These are phyloP conservation scores for Teratosphaeria viscida DNA, from an alignment of 2,329 filamentous ascomycete genomes.

Conservation along the genomic window DNA sequence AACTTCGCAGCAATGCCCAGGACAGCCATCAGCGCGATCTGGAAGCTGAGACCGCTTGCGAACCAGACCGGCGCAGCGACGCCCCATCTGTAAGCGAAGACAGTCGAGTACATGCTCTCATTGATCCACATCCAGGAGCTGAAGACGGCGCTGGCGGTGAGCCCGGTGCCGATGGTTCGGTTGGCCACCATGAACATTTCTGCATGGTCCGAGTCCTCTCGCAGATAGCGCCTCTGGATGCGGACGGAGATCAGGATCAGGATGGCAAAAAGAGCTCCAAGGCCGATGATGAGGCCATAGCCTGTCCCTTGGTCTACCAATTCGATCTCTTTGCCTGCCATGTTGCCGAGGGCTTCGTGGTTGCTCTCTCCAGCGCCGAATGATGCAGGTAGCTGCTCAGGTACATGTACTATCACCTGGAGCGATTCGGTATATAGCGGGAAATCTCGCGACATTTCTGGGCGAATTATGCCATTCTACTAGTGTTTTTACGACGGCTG, in stretches of 20 bases:
- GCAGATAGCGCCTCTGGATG: background rate
- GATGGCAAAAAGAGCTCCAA: background rate
- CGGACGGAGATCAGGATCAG: background rate
- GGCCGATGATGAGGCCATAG: background rate
- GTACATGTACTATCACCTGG: background rate
- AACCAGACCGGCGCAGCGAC: background rate
- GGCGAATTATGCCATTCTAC: background rate
- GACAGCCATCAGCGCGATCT: background rate
- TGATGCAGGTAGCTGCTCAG: background rate
- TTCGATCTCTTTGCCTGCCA: background rate
- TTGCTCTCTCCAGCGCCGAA: background rate
- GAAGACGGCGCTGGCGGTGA: background rate
- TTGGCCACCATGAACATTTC: background rate
- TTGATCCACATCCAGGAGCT: background rate
- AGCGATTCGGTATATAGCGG: background rate
- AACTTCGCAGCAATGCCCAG: background rate
- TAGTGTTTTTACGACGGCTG: background rate
- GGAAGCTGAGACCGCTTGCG: background rate
- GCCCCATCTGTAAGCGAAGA: background rate
- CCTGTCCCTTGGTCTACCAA: background rate
- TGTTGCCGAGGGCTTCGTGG: background rate
- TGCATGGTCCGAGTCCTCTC: background rate
- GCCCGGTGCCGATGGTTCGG: background rate
- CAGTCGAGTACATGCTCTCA: background rate
- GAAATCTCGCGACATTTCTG: background rate